These are phyloP conservation scores for Colletotrichum sp. DNA, from an alignment of 2,329 filamentous ascomycete genomes.

Conservation along the genomic window DNA sequence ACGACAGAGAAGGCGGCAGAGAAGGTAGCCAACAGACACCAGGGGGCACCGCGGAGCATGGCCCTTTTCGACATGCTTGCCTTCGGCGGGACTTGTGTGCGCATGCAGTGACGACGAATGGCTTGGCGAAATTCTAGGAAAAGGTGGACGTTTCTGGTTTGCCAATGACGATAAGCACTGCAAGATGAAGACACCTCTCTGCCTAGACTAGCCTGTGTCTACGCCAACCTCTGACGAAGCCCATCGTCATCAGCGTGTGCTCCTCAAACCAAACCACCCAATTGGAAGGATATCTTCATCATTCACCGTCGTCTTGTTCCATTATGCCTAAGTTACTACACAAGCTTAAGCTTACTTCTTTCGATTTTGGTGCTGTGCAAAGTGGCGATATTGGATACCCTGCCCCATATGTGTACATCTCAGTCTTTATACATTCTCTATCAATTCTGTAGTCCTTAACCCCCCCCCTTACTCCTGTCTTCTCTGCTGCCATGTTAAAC, in stretches of 20 bases:
- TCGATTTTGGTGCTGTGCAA: not conserved
- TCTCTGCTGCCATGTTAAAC: not conserved
- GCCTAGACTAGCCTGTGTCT: not conserved
- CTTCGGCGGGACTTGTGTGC: not conserved
- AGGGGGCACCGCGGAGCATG: not conserved
- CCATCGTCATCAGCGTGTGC: not conserved
- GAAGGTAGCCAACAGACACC: not conserved
- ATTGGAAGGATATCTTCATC: not conserved
- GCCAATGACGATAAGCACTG: not conserved
- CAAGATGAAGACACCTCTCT: not conserved
- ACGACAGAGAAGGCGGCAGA: not conserved
- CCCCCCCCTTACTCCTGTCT: not conserved
- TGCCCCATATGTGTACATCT: not conserved
- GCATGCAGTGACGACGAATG: not conserved
- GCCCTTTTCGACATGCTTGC: not conserved
- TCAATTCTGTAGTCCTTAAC: slow-evolving; percentile 1
- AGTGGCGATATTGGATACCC: not conserved
- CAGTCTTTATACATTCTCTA: slow-evolving; percentile 22
- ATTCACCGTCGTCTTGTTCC: not conserved
- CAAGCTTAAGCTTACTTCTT: too few species aligned
- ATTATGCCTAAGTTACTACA: not conserved
- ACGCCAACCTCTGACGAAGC: not conserved
- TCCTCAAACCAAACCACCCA: not conserved
- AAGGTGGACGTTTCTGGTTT: not conserved
- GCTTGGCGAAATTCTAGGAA: not conserved